Base-by-base conservation (phyloP, 495 filamentous ascomycete genomes). In the Arthonia radiata region DNA sequence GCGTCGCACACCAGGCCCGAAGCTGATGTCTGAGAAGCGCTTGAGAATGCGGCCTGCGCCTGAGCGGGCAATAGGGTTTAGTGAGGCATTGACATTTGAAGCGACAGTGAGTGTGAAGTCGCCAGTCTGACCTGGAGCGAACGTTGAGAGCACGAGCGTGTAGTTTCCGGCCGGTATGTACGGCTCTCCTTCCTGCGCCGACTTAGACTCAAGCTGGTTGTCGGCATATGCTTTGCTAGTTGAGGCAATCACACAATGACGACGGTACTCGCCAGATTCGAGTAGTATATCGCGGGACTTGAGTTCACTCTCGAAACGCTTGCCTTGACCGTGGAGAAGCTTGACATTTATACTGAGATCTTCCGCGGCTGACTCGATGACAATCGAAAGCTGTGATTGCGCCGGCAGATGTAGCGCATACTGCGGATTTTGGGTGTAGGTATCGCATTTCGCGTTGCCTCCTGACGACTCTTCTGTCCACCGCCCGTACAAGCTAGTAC, bases 141-240 rank as follows among this genome's bases (percentile, higher is more conserved):
- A 93, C 1, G 86, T 91, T 5, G 73, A 81, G 37, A 67, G 73
- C 7, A 94, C 68, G 25, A 91, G 58, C 1, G 80, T 92, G 47
- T 94, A 94, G 0, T 54, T 57, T 2, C 83, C 83, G 2, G 54
- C 45, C 15, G 61, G 57, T 5, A 83, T 45, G 4, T n/a, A n/a
- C n/a, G n/a, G n/a, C n/a, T n/a, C n/a, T n/a, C n/a, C n/a, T n/a
- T n/a, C n/a, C n/a, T n/a, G n/a, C n/a, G n/a, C n/a, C n/a, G n/a
- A n/a, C n/a, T n/a, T n/a, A n/a, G n/a, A n/a, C n/a, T 41, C 42
- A 22, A 22, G 7, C 9, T 46, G 42, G 8, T 62, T 43, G 29
- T 72, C 63, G 3, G 70, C 68, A 18, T 78, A 46, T 4, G 72
- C 78, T n/a, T n/a, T n/a, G n/a, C n/a, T n/a, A n/a, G n/a, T n/a